phyloP scores from a whole-genome alignment of 371 early-diverging fungal genomes.

The Nematocida ausubeli region DNA sequence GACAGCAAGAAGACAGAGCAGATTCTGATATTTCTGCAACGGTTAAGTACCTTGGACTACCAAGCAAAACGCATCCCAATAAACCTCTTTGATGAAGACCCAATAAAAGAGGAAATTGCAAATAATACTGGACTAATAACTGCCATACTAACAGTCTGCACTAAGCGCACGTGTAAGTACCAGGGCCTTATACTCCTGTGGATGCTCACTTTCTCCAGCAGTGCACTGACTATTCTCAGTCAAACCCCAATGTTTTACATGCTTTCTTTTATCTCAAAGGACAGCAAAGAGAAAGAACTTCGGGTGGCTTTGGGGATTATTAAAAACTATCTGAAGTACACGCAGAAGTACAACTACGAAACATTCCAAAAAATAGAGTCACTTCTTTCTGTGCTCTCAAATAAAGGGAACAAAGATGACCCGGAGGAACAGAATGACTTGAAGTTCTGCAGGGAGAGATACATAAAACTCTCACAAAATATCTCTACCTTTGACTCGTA shows the following conservation, averaged over 20 bases:
- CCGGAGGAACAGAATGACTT: conserved; percentile 51
- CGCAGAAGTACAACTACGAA: conserved; percentile 34
- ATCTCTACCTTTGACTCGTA: conserved; percentile 59
- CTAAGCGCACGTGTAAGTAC: conserved; percentile 59
- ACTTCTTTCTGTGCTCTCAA: conserved; percentile 31
- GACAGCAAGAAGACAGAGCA: conserved; percentile 58
- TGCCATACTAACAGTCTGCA: conserved; percentile 42
- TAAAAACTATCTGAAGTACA: conserved; percentile 27
- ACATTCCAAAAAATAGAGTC: conserved; percentile 55
- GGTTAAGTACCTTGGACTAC: conserved; percentile 47
- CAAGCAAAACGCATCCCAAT: conserved; percentile 15
- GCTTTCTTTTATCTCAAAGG: conserved; percentile 52
- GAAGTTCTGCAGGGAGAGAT: conserved; percentile 32
- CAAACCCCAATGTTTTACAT: conserved; percentile 39
- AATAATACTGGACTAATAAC: conserved; percentile 44
- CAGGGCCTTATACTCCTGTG: conserved; percentile 57
- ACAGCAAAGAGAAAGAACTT: conserved; percentile 53
- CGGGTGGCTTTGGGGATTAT: conserved; percentile 41
- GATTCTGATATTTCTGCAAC: conserved; percentile 51
- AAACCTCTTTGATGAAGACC: conserved; percentile 44
- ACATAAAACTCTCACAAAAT: conserved; percentile 1
- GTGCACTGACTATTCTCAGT: conserved; percentile 7
- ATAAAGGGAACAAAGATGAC: conserved; percentile 48
- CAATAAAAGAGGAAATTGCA: conserved; percentile 45
- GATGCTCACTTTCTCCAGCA: conserved; percentile 57